These are phyloP conservation scores for Dendrobium huoshanense DNA, from an alignment of 106 monocot genomes.

Conservation along the genomic window DNA sequence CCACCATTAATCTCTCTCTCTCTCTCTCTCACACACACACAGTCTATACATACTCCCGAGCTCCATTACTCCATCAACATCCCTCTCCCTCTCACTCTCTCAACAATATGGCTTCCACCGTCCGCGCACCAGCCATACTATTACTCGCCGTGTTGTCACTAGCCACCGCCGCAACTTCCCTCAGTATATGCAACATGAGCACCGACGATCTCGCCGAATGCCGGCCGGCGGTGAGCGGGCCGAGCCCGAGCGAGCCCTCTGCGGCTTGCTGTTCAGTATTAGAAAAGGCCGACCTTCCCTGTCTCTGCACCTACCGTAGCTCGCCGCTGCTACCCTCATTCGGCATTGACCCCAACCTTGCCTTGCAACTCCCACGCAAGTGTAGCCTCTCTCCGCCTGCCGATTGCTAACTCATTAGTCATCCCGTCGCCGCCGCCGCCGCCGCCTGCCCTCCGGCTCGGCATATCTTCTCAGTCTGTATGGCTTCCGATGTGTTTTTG, in stretches of 20 bases:
- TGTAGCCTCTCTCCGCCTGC: slow-evolving; percentile 11
- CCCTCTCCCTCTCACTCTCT: background rate
- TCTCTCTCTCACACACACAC: background rate
- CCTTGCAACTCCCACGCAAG: slow-evolving; percentile 23
- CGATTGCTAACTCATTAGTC: background rate
- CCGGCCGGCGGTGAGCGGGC: slow-evolving; percentile 20
- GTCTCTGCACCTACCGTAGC: slow-evolving; percentile 30
- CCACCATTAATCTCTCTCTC: background rate
- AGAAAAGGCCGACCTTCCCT: slow-evolving; percentile 18
- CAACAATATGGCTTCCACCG: background rate
- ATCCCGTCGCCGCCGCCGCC: background rate
- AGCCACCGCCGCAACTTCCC: background rate
- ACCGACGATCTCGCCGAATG: slow-evolving; percentile 17
- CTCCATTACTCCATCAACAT: background rate
- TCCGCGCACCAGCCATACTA: background rate
- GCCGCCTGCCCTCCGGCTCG: background rate
- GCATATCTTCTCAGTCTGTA: too few species aligned
- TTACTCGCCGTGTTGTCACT: background rate
- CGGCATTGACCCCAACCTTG: slow-evolving; percentile 30
- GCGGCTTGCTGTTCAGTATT: slow-evolving; percentile 26
- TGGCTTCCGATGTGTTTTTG: too few species aligned
- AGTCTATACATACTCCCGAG: too few species aligned
- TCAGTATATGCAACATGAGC: slow-evolving; percentile 27
- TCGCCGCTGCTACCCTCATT: slow-evolving; percentile 22
- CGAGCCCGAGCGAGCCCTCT: slow-evolving; percentile 19